Evolutionary conservation across 495 filamentous ascomycete species (phyloP).

Genomic region (Tuber borchii): DNA sequence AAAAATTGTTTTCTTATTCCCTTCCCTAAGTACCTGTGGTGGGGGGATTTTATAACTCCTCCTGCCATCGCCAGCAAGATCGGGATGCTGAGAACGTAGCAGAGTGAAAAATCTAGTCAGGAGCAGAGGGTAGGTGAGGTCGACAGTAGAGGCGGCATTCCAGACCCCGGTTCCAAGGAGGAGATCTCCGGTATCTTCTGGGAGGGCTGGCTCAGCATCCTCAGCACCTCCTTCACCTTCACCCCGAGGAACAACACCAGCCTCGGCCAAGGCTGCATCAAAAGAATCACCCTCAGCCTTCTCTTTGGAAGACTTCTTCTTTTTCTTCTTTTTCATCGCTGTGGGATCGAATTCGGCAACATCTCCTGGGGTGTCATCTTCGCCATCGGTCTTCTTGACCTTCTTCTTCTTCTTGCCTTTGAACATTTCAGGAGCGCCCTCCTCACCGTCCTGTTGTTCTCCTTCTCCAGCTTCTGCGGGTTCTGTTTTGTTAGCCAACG

Average conservation of each 20-base stretch:
- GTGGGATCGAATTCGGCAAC: constrained; percentile 39
- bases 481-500: not conserved
- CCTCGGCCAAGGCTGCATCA: constrained; percentile 72
- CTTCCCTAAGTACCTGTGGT: constrained; percentile 98
- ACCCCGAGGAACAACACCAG: constrained; percentile 53
- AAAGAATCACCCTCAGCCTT: constrained; percentile 67
- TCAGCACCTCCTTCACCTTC: constrained; percentile 49
- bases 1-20: constrained; percentile 99
- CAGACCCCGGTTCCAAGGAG: constrained; percentile 91
- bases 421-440: constrained; percentile 55
- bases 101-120: constrained; percentile 87
- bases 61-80: constrained; percentile 71
- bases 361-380: constrained; percentile 46
- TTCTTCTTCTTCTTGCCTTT: constrained; percentile 88
- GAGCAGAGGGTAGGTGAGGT: constrained; percentile 76
- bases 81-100: constrained; percentile 86
- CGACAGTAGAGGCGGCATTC: constrained; percentile 66
- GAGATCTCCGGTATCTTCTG: constrained; percentile 65
- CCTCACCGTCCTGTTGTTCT: constrained; percentile 22
- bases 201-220: constrained; percentile 48
- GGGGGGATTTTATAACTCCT: constrained; percentile 98
- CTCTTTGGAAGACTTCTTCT: constrained; percentile 47
- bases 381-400: constrained; percentile 72
- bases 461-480: constrained; percentile 11
- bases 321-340: constrained; percentile 36